Percentiles rank a stretch among this genome's conserved stretches.
Conservation (phyloP, 768 basidiomycete species). For the Tulasnella sp. region DNA sequence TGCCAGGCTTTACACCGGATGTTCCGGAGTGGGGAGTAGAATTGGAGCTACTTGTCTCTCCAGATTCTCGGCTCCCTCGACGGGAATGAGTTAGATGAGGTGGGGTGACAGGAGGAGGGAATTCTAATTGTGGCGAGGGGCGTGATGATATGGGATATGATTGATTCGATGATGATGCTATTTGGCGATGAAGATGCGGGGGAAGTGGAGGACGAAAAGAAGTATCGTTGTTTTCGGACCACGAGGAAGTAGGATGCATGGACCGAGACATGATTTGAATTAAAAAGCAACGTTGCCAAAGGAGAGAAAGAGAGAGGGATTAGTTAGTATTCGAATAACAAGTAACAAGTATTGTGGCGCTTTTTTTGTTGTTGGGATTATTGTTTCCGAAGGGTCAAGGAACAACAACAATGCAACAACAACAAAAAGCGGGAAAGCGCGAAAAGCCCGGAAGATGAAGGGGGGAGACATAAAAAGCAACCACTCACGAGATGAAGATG, state of each 20-base stretch:
- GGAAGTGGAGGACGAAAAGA: not conserved
- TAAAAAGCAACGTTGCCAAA: too few species aligned
- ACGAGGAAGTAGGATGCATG: not conserved
- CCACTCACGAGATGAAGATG: too few species aligned
- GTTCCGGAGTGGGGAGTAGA: slow-evolving; percentile 7
- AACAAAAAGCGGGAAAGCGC: too few species aligned
- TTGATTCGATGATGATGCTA: slow-evolving; percentile 4
- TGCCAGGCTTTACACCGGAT: slow-evolving; percentile 7
- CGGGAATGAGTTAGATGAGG: slow-evolving; percentile 13
- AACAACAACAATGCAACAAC: too few species aligned
- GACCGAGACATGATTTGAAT: too few species aligned
- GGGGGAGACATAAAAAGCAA: too few species aligned
- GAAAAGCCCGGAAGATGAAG: too few species aligned
- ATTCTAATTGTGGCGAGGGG: slow-evolving; percentile 5
- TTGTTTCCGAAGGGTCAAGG: too few species aligned
- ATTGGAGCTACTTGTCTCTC: slow-evolving; percentile 12
- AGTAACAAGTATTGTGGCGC: too few species aligned
- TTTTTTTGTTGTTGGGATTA: too few species aligned
- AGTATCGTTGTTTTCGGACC: not conserved
- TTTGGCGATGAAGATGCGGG: not conserved
- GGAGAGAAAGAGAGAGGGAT: too few species aligned
- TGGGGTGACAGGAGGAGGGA: slow-evolving; percentile 13
- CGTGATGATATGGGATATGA: not conserved
- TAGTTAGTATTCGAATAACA: too few species aligned
- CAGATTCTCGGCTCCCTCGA: slow-evolving; percentile 13